phyloP scores from a whole-genome alignment of 2,329 filamentous ascomycete species.

The Colletotrichum abscissum region DNA sequence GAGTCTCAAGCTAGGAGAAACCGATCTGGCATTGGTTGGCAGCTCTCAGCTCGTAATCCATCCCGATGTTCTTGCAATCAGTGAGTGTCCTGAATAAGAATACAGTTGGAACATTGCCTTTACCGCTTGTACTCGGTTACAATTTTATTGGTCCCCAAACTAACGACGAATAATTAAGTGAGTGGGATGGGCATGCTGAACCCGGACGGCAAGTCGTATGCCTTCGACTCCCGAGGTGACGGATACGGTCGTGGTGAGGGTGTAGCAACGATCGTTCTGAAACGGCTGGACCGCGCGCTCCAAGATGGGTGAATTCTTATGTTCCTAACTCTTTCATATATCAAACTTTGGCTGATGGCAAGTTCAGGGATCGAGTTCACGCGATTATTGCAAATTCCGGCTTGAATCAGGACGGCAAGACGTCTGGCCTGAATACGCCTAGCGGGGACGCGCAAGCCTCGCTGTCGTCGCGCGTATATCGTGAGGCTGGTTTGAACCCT shows the following conservation, averaged over 20 bases:
- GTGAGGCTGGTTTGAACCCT: constrained; percentile 38
- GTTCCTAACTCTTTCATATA: too few species aligned
- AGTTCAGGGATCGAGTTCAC: constrained; percentile 48
- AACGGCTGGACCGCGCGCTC: constrained; percentile 55
- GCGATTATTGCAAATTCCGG: constrained; percentile 49
- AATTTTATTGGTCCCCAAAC: too few species aligned
- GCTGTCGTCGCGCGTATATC: constrained; percentile 51
- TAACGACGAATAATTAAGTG: background rate
- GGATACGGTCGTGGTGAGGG: background rate
- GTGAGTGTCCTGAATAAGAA: too few species aligned
- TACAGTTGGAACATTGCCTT: too few species aligned
- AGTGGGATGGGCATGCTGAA: background rate
- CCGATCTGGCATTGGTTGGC: constrained; percentile 42
- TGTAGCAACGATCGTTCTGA: constrained; percentile 54
- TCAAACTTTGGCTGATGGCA: too few species aligned
- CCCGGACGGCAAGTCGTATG: background rate
- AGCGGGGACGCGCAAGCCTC: constrained; percentile 42
- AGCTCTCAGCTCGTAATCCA: constrained; percentile 21
- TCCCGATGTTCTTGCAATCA: background rate
- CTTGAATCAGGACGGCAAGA: constrained; percentile 55
- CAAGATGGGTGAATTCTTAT: constrained; percentile 37
- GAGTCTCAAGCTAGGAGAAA: constrained; percentile 43
- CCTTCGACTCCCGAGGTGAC: background rate
- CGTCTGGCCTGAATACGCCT: constrained; percentile 49
- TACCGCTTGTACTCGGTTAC: too few species aligned